phyloP scores from a whole-genome alignment of 2,329 filamentous ascomycete species.

The Aquanectria penicillioides region DNA sequence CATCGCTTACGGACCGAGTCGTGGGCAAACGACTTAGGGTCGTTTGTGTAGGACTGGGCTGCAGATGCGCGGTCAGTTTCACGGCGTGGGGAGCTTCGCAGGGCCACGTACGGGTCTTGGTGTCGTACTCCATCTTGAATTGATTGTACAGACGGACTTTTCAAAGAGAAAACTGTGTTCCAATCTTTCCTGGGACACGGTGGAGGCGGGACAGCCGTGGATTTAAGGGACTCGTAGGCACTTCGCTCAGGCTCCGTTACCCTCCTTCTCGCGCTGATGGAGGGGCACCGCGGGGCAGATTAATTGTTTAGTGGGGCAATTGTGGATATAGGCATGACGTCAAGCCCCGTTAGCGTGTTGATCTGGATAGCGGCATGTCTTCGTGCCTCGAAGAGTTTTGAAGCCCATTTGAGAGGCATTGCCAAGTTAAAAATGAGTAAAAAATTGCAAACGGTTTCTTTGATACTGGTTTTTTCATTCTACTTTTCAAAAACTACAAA shows the following conservation, averaged over 20 bases:
- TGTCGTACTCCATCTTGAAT: slow-evolving; percentile 75
- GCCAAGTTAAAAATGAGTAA: neutral
- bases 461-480: too few relatives aligned
- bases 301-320: slow-evolving; percentile 33
- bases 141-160: neutral
- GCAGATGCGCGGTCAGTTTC: slow-evolving; percentile 28
- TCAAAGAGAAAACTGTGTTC: slow-evolving; percentile 6
- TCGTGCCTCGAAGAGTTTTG: neutral
- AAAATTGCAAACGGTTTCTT: too few relatives aligned
- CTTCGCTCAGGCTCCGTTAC: slow-evolving; percentile 13
- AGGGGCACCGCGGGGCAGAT: slow-evolving; percentile 43
- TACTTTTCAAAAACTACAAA: too few relatives aligned
- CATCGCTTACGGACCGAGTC: slow-evolving; percentile 87
- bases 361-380: slow-evolving; percentile 30
- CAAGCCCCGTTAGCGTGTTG: slow-evolving; percentile 35
- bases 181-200: slow-evolving; percentile 20
- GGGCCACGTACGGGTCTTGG: slow-evolving; percentile 71
- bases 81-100: neutral
- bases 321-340: slow-evolving; percentile 39
- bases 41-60: slow-evolving; percentile 83
- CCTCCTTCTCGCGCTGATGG: slow-evolving; percentile 23
- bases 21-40: slow-evolving; percentile 87
- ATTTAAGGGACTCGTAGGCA: slow-evolving; percentile 20
- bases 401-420: neutral
- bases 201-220: neutral